These are phyloP conservation scores for Flaveria robusta DNA, from an alignment of 129 eudicot species.

Conservation along the genomic window DNA sequence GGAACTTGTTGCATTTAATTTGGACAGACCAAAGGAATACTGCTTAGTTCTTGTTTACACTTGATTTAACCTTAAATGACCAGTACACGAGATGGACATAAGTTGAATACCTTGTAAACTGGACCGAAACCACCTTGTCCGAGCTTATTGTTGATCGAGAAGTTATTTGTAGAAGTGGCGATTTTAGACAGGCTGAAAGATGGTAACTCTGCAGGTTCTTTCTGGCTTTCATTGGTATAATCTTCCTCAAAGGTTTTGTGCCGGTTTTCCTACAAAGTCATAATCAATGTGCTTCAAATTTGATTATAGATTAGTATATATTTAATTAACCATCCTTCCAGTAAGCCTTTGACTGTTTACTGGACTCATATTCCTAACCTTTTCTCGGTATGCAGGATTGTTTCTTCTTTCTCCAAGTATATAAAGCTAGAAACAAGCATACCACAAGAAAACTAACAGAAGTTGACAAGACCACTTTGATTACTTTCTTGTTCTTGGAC, in stretches of 20 bases:
- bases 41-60: background rate
- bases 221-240: slow-evolving; percentile 27
- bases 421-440: slow-evolving; percentile 13
- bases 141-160: slow-evolving; percentile 8
- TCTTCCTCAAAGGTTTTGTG: slow-evolving; percentile 17
- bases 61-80: background rate
- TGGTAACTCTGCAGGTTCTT: slow-evolving; percentile 19
- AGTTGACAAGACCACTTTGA: slow-evolving; percentile 12
- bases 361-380: slow-evolving; percentile 15
- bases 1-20: background rate
- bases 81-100: background rate
- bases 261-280: background rate
- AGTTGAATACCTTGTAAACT: slow-evolving; percentile 20
- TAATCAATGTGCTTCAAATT: background rate
- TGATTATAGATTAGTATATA: background rate
- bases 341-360: background rate
- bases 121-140: slow-evolving; percentile 29
- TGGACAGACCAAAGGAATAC: background rate
- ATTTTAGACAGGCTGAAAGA: slow-evolving; percentile 10
- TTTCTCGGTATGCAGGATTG: background rate
- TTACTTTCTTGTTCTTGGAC: slow-evolving; percentile 6
- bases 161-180: slow-evolving; percentile 6
- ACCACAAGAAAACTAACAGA: slow-evolving; percentile 7
- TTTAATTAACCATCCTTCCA: background rate
- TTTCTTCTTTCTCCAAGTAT: slow-evolving; percentile 15